Evolutionary conservation across 2,329 filamentous ascomycete species (phyloP), one percentile per base, ranked within the genome.

Genomic region (Anthostomella pinea): DNA sequence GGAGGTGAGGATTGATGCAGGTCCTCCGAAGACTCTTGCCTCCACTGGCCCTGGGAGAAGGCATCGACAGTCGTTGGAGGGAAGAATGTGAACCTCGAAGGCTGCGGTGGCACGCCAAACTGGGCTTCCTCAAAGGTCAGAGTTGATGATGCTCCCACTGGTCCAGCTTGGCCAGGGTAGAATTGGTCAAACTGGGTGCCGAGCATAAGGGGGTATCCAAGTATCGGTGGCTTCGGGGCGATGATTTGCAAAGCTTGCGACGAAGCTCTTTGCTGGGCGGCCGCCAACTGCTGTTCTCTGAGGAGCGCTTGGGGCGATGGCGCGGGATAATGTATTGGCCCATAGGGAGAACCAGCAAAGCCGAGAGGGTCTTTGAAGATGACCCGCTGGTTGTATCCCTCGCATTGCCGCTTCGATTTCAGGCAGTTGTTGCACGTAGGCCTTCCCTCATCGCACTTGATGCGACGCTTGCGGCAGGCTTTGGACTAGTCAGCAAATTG

Each of bases 391-490:
- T 81, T 88, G 60, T 93, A 93, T 35, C 87, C 87, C 61, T 93
- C 86, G 59, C 87, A 94, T 48, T 81, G 72, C 10, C 87, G 77
- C 63, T 90, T 91, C 13, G 86, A 91, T 57, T 91, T 93, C 66
- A 85, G 80, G 65, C 87, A 94, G 57, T 94, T 94, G 55, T 75
- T 81, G 64, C 87, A 93, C 18, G 76, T 84, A 17, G 87, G 87
- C 32, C 84, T 78, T 54, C 88, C 87, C 62, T 97, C 93, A 45
- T 93, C 93, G 63, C 93, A 98, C 66, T 97, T 98, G 65, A 98
- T 97, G 45, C 93, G 85, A 35, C 93, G 83, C 65, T 87, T 91
- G 46, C 93, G 85, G 66, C 93, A 98, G 39, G 93, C 86, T 90
- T 58, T 29, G 43, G 31, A 39, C 30, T 34, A 44, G 41, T 42